Conservation (phyloP, 2,329 filamentous ascomycete genomes). For the Ophiostoma quercus region DNA sequence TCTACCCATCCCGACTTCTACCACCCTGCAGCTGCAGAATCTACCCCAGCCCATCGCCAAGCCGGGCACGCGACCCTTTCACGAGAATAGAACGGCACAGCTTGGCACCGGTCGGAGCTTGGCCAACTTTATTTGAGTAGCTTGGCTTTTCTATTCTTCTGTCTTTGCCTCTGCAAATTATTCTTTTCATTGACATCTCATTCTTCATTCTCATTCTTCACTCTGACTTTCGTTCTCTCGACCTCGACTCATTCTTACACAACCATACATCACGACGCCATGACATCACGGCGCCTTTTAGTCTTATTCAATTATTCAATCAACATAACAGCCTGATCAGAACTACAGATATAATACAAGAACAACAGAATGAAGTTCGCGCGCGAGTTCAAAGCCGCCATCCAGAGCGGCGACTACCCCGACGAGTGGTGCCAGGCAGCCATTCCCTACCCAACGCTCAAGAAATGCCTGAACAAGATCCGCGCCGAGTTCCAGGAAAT, state of each 20-base stretch:
- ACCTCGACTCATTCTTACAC: background rate
- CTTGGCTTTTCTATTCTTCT: background rate
- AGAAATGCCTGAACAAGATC: slow-evolving; percentile 83
- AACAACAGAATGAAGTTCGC: slow-evolving; percentile 71
- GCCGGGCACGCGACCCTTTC: background rate
- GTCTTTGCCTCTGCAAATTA: background rate
- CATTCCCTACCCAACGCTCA: slow-evolving; percentile 77
- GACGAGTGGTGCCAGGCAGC: slow-evolving; percentile 66
- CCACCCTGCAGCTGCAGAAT: background rate
- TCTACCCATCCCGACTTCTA: background rate
- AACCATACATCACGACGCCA: background rate
- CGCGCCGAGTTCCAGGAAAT: slow-evolving; percentile 63
- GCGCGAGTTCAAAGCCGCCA: slow-evolving; percentile 65
- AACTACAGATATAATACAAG: background rate
- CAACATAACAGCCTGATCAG: background rate
- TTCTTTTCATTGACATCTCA: background rate
- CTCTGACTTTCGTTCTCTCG: background rate
- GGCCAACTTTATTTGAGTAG: background rate
- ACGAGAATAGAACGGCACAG: slow-evolving; percentile 11
- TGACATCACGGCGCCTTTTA: background rate
- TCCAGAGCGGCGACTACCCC: slow-evolving; percentile 60
- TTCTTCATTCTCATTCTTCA: background rate
- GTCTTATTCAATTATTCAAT: background rate
- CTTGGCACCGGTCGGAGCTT: slow-evolving; percentile 9
- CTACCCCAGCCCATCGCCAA: slow-evolving; percentile 8